Evolutionary conservation across 306 rosid genomes (phyloP), one percentile per base, ranked within the genome.

Genomic region (Rosa persica): DNA sequence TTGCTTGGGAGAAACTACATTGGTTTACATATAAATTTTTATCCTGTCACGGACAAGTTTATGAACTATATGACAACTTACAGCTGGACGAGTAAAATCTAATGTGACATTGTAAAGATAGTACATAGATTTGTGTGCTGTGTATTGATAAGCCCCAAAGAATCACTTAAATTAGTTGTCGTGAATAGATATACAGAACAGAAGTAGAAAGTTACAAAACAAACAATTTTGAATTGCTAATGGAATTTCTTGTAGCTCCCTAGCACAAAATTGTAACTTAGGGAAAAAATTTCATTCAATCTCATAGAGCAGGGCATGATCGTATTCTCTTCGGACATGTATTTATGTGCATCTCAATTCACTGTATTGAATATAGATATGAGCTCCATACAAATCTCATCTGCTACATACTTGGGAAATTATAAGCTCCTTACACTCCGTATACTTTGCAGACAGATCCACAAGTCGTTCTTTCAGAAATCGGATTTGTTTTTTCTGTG

Each of bases 401-500:
- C 38, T 61, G 67, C 67, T 54, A 54, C 60, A 20, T 25, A 57
- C 34, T 12, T 73, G 16, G 49, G 65, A 73, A 20, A 36, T 11
- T 20, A 34, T 52, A 20, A 17, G 23, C 30, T 34, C 55, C 67
- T 17, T 42, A 57, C 55, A 64, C 3, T 22, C 42, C 51, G 55
- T 79, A 64, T 54, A 39, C 68, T 80, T 76, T 78, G 76, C 93
- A 95, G 98, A 68, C 91, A 92, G 79, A 88, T 85, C 69, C 96
- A 87, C 81, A 79, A 87, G 85, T 52, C 88, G 43, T 91, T 95
- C 81, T 92, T 86, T 87, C 93, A 87, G 78, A 95, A 95, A 88
- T 92, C 98, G 6, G 91, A 91, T 81, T 81, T 95, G 51, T 95
- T 84, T 87, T 88, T 95, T 52, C 81, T 92, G 65, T 92, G 98